Conservation (phyloP, 129 eudicot genomes). For the Pseudognaphalium luteoalbum region DNA sequence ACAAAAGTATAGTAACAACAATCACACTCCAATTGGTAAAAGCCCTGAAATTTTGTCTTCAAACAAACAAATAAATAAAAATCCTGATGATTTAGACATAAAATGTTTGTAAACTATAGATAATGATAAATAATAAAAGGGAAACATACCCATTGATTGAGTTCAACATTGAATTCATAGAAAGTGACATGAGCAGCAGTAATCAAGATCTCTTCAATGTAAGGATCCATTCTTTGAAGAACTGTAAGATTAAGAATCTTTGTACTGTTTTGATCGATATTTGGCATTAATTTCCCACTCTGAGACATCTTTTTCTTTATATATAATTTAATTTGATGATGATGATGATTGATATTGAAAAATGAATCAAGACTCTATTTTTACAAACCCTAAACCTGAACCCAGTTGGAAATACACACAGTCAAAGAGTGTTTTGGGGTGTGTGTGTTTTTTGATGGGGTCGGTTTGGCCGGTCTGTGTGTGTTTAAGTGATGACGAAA, state of each 20-base stretch:
- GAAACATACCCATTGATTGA: conserved; percentile 67
- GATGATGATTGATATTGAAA: conserved; percentile 1
- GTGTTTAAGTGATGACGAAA: neutral
- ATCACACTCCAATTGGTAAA: neutral
- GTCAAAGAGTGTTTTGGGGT: neutral
- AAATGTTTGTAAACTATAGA: neutral
- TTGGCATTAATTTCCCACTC: conserved; percentile 60
- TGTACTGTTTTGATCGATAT: conserved; percentile 69
- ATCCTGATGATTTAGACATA: neutral
- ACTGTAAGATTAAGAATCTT: conserved; percentile 80
- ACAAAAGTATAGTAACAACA: neutral
- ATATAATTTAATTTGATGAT: neutral
- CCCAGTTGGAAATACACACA: conserved; percentile 21
- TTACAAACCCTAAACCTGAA: conserved; percentile 26
- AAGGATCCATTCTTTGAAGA: conserved; percentile 81
- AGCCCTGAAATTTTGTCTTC: neutral
- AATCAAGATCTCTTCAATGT: conserved; percentile 72
- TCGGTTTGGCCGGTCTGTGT: conserved; percentile 3
- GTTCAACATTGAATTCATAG: conserved; percentile 72
- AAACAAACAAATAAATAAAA: too few species aligned
- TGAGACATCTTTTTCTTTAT: conserved; percentile 34
- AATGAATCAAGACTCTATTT: conserved; percentile 12
- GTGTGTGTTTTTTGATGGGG: conserved; percentile 5
- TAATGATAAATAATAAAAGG: neutral
- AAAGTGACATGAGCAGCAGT: conserved; percentile 90